Evolutionary conservation across 345 rosid species (phyloP).

Genomic region (Brassica nigra): DNA sequence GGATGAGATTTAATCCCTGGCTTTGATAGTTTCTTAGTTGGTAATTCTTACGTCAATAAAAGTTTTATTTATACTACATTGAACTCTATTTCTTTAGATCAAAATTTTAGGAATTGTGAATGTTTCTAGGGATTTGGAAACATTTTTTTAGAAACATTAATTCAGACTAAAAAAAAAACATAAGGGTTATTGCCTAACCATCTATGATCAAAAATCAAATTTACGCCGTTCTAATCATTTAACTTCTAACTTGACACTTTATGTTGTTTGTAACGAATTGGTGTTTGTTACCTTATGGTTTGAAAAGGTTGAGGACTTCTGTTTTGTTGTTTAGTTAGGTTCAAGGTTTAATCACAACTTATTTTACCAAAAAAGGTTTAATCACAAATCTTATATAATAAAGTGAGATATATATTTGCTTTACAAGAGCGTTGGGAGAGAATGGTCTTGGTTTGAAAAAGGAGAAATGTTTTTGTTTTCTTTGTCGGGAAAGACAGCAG

Average conservation of each 20-base stretch:
- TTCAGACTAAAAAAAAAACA: too few relatives aligned
- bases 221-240: too few relatives aligned
- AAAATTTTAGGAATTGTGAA: too few relatives aligned
- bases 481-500: conserved; percentile 32
- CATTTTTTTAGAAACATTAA: too few relatives aligned
- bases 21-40: neutral
- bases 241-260: neutral
- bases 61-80: too few relatives aligned
- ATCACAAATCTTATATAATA: neutral
- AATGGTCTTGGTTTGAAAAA: conserved; percentile 29
- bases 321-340: neutral
- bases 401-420: neutral
- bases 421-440: neutral
- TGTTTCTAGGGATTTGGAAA: too few relatives aligned
- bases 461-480: conserved; percentile 11
- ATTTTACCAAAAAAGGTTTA: neutral
- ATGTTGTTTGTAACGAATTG: neutral
- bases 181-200: too few relatives aligned
- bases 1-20: neutral
- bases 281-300: neutral
- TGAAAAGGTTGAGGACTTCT: neutral
- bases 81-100: too few relatives aligned
- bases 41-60: too few relatives aligned
- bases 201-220: too few relatives aligned
- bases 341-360: neutral